Conservation (phyloP, 2,329 filamentous ascomycete species). For the Ramularia collo-cygni region DNA sequence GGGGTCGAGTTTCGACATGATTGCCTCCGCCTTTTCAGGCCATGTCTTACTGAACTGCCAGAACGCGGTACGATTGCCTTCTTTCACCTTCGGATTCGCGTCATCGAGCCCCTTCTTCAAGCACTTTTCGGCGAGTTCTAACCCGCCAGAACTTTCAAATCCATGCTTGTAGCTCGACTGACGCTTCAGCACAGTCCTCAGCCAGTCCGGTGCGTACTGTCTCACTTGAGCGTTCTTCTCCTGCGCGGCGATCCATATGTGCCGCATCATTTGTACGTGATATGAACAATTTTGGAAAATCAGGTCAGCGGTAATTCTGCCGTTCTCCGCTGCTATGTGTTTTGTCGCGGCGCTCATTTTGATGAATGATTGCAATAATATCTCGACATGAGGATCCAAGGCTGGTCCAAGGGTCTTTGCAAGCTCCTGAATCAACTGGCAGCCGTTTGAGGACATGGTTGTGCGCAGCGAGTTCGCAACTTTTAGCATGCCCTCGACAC, state of each 20-base stretch:
- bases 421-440: slow-evolving; percentile 75
- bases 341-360: slow-evolving; percentile 87
- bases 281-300: slow-evolving; percentile 77
- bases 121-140: slow-evolving; percentile 79
- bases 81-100: slow-evolving; percentile 81
- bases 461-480: slow-evolving; percentile 76
- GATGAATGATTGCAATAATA: slow-evolving; percentile 80
- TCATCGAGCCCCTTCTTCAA: slow-evolving; percentile 85
- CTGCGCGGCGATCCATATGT: slow-evolving; percentile 72
- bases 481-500: slow-evolving; percentile 86
- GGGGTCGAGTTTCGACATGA: slow-evolving; percentile 70
- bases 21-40: slow-evolving; percentile 67
- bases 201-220: slow-evolving; percentile 71
- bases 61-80: slow-evolving; percentile 76
- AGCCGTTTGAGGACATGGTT: slow-evolving; percentile 82
- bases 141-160: slow-evolving; percentile 75
- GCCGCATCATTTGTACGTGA: slow-evolving; percentile 73
- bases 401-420: slow-evolving; percentile 67
- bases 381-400: slow-evolving; percentile 82
- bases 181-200: slow-evolving; percentile 73
- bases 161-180: slow-evolving; percentile 71
- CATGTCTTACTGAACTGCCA: slow-evolving; percentile 77
- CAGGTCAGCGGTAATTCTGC: slow-evolving; percentile 70
- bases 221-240: slow-evolving; percentile 92
- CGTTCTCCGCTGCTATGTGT: slow-evolving; percentile 81